phyloP scores from a whole-genome alignment of 441 rosid genomes.

The Populus hybrid region DNA sequence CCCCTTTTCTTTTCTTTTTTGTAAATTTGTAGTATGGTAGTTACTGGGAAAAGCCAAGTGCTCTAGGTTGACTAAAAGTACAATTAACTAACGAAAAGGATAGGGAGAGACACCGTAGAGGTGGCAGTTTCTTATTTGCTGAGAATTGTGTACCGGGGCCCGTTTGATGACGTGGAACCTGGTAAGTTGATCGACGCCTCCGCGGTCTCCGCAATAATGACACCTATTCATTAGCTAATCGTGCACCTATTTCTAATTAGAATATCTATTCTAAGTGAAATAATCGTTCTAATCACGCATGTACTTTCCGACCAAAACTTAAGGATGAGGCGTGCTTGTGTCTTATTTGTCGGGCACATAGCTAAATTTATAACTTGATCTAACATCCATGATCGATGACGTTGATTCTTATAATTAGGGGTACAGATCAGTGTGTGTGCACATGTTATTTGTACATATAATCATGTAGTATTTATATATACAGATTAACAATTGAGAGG shows the following conservation, averaged over 20 bases:
- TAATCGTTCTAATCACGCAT: conserved; percentile 18
- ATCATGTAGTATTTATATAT: conserved; percentile 3
- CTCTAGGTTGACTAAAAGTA: background rate
- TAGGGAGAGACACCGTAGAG: background rate
- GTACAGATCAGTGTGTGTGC: background rate
- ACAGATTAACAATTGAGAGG: background rate
- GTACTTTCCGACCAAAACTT: conserved; percentile 17
- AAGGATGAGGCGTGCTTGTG: background rate
- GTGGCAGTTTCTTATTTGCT: background rate
- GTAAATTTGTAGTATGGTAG: background rate
- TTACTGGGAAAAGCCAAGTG: background rate
- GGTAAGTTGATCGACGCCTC: background rate
- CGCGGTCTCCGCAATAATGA: background rate
- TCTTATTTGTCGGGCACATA: background rate
- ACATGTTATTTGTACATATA: background rate
- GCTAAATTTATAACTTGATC: background rate
- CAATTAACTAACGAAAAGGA: background rate
- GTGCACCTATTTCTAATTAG: background rate
- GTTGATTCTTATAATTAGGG: background rate
- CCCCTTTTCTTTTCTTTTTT: too few relatives aligned
- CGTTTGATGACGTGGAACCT: background rate
- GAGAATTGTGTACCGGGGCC: background rate
- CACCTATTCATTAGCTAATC: background rate
- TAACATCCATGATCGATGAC: background rate
- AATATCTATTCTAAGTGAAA: background rate